A percentile compares a stretch with the other conserved stretches of the same genome.
Conservation (phyloP, 345 rosid species). For the Euphorbia pulcherrima region DNA sequence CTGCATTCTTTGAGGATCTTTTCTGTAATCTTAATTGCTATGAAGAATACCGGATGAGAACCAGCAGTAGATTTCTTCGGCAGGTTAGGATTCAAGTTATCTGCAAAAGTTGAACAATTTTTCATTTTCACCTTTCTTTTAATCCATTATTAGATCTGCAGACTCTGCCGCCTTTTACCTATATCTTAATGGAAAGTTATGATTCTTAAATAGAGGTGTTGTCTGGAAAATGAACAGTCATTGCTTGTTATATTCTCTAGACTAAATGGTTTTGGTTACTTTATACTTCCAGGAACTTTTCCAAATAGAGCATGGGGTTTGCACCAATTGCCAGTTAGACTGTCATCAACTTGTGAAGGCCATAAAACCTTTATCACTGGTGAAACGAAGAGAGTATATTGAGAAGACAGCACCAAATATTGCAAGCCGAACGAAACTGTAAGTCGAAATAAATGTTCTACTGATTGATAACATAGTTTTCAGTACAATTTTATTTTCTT, state of each 20-base stretch:
- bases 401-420: slow-evolving; percentile 62
- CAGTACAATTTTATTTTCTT: neutral
- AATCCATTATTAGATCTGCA: slow-evolving; percentile 1
- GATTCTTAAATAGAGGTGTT: neutral
- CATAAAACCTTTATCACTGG: slow-evolving; percentile 64
- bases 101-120: neutral
- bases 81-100: slow-evolving; percentile 44
- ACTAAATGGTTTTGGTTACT: neutral
- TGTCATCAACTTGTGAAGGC: slow-evolving; percentile 76
- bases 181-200: neutral
- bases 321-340: slow-evolving; percentile 77
- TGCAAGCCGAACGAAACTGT: slow-evolving; percentile 62
- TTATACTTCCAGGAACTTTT: slow-evolving; percentile 70
- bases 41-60: slow-evolving; percentile 85
- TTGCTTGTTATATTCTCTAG: neutral
- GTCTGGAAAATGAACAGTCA: neutral
- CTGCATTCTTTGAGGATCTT: slow-evolving; percentile 93
- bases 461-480: neutral
- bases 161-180: neutral
- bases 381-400: slow-evolving; percentile 51
- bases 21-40: slow-evolving; percentile 77
- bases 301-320: slow-evolving; percentile 73
- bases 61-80: slow-evolving; percentile 68
- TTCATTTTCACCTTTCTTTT: neutral
- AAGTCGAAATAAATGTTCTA: slow-evolving; percentile 27